These are phyloP conservation scores for Solanum hybrid DNA, from an alignment of 305 asterid species.

Conservation along the genomic window DNA sequence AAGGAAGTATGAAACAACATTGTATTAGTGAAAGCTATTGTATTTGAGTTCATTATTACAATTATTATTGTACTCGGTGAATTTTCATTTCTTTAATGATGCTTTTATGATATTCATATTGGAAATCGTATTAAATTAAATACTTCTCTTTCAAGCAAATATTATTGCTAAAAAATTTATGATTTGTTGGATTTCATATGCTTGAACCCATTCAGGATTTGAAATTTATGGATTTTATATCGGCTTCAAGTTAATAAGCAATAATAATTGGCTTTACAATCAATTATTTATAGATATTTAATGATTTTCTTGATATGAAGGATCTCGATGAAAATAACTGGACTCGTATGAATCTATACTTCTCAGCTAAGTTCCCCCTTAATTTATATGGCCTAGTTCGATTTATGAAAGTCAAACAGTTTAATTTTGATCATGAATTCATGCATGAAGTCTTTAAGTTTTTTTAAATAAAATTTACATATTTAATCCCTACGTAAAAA, in stretches of 20 bases:
- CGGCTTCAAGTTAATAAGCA: no score
- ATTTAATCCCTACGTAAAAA: no score
- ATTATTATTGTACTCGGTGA: no score
- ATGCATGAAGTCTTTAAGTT: no score
- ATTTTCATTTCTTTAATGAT: no score
- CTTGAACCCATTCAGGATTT: fast-evolving
- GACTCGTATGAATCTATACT: background rate
- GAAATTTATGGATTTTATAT: background rate
- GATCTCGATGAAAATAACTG: background rate
- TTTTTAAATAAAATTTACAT: no score
- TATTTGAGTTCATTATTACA: background rate
- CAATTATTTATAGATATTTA: no score
- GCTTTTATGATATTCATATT: background rate
- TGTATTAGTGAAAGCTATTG: no score
- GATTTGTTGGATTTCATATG: background rate
- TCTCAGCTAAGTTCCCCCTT: background rate
- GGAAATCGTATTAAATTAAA: no score
- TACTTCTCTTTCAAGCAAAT: background rate
- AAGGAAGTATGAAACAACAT: no score
- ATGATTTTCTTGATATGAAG: background rate
- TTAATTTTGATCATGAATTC: background rate
- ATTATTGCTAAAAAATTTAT: background rate
- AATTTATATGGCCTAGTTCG: background rate
- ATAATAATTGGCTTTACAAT: background rate
- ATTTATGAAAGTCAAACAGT: no score